Evolutionary conservation across 2,329 filamentous ascomycete species (phyloP).

Genomic region (Stemphylium vesicarium): DNA sequence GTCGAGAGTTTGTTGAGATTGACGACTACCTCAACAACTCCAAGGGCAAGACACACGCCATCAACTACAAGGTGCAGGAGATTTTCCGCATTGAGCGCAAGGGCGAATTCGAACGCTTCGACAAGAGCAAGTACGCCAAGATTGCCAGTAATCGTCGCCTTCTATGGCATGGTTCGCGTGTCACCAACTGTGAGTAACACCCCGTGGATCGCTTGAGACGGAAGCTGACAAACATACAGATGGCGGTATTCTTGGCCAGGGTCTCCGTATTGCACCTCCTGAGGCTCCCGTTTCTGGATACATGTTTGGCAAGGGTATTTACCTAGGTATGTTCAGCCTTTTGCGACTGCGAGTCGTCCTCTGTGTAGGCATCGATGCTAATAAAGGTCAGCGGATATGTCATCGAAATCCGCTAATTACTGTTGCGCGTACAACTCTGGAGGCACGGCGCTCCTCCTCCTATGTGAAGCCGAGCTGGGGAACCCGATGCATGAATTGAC

Average conservation of each 20-base stretch:
- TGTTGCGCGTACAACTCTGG: constrained; percentile 68
- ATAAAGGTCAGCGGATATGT: constrained; percentile 68
- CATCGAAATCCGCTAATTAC: constrained; percentile 80
- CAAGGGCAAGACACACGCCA: constrained; percentile 69
- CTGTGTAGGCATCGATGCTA: constrained; percentile 17
- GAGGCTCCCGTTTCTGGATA: constrained; percentile 81
- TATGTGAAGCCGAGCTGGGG: constrained; percentile 85
- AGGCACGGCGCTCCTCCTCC: constrained; percentile 74
- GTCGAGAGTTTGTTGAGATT: constrained; percentile 70
- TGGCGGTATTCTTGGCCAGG: constrained; percentile 85
- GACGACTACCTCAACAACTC: constrained; percentile 71
- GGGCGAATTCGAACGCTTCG: constrained; percentile 74
- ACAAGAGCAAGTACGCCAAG: constrained; percentile 60
- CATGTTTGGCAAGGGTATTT: constrained; percentile 92
- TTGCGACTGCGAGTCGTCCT: background rate
- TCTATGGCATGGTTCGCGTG: constrained; percentile 85
- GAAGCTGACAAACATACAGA: constrained; percentile 37
- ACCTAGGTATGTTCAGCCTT: constrained; percentile 62
- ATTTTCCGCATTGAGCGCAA: constrained; percentile 84
- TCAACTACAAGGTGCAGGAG: constrained; percentile 67
- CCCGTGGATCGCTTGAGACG: background rate
- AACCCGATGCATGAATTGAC: constrained; percentile 72
- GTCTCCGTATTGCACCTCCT: constrained; percentile 85
- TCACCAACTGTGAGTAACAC: constrained; percentile 68
- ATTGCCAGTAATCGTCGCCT: constrained; percentile 72